Conservation (phyloP, 2,329 filamentous ascomycete species). For the Pseudogymnoascus sp. region DNA sequence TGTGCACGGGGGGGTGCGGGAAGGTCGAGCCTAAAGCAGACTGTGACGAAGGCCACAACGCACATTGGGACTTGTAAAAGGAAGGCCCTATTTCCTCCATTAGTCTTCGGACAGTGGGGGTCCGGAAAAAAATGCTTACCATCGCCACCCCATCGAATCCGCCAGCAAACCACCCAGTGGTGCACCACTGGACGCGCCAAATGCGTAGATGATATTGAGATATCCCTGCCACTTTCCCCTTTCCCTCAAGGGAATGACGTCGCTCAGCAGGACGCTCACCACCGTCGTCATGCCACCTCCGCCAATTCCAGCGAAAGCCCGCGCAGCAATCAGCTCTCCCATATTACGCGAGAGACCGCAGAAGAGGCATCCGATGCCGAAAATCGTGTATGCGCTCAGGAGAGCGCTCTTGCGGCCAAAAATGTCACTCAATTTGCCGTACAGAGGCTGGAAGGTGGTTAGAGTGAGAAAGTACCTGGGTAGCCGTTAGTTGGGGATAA, state of each 20-base stretch:
- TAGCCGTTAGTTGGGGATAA: neutral
- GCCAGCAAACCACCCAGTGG: slow-evolving; percentile 64
- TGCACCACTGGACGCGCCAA: slow-evolving; percentile 60
- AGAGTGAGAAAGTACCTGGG: slow-evolving; percentile 61
- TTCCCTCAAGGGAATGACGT: slow-evolving; percentile 61
- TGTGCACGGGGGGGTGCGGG: slow-evolving; percentile 49
- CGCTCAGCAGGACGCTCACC: slow-evolving; percentile 60
- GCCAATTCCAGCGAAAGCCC: slow-evolving; percentile 50
- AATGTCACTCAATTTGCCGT: slow-evolving; percentile 62
- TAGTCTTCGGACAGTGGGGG: neutral
- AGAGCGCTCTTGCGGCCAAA: slow-evolving; percentile 61
- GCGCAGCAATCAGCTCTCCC: slow-evolving; percentile 55
- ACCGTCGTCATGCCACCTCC: slow-evolving; percentile 66
- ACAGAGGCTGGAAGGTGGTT: slow-evolving; percentile 67
- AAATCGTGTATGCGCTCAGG: slow-evolving; percentile 55
- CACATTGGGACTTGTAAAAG: slow-evolving; percentile 62
- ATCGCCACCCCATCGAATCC: slow-evolving; percentile 67
- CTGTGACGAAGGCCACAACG: slow-evolving; percentile 53
- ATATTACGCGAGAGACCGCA: slow-evolving; percentile 58
- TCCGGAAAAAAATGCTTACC: slow-evolving; percentile 38
- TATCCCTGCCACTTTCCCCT: slow-evolving; percentile 66
- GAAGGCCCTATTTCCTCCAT: slow-evolving; percentile 50
- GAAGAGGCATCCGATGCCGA: slow-evolving; percentile 54
- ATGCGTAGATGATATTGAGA: slow-evolving; percentile 63
- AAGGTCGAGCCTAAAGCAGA: slow-evolving; percentile 53